These are phyloP conservation scores for Hortaea werneckii DNA, from an alignment of 2,329 filamentous ascomycete genomes.

Conservation along the genomic window DNA sequence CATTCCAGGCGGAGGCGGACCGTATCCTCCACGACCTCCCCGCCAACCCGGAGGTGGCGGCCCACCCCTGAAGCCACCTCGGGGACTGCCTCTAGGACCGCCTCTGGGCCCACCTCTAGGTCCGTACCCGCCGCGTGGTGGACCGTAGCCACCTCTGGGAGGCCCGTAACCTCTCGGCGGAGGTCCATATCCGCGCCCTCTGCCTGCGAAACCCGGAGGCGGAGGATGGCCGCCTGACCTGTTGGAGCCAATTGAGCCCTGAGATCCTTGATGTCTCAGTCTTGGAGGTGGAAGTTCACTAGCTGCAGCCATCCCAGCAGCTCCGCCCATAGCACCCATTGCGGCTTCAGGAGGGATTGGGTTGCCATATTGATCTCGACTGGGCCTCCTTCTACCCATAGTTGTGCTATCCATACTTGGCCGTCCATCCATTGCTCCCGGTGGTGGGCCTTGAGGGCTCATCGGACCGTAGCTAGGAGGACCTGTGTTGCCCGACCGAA, in stretches of 20 bases:
- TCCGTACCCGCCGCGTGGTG: constrained; percentile 35
- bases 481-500: constrained; percentile 31
- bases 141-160: constrained; percentile 45
- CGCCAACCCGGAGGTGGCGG: constrained; percentile 17
- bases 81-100: constrained; percentile 14
- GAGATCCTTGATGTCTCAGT: constrained; percentile 38
- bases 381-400: constrained; percentile 25
- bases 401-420: constrained; percentile 22
- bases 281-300: constrained; percentile 33
- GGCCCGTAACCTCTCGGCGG: constrained; percentile 33
- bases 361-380: constrained; percentile 57
- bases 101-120: constrained; percentile 29
- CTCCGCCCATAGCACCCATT: constrained; percentile 14
- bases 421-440: constrained; percentile 25
- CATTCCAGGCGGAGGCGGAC: constrained; percentile 11
- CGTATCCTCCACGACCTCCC: constrained; percentile 19
- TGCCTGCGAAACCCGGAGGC: constrained; percentile 10
- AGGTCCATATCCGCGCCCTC: constrained; percentile 21
- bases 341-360: constrained; percentile 29
- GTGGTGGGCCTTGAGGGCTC: constrained; percentile 30
- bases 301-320: constrained; percentile 11
- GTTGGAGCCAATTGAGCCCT: constrained; percentile 34
- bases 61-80: constrained; percentile 34
- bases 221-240: constrained; percentile 22
- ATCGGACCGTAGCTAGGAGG: constrained; percentile 21